Percentiles rank a stretch among this genome's conserved stretches.
phyloP scores from a whole-genome alignment of 441 rosid species.

The Aquilaria agallochum region DNA sequence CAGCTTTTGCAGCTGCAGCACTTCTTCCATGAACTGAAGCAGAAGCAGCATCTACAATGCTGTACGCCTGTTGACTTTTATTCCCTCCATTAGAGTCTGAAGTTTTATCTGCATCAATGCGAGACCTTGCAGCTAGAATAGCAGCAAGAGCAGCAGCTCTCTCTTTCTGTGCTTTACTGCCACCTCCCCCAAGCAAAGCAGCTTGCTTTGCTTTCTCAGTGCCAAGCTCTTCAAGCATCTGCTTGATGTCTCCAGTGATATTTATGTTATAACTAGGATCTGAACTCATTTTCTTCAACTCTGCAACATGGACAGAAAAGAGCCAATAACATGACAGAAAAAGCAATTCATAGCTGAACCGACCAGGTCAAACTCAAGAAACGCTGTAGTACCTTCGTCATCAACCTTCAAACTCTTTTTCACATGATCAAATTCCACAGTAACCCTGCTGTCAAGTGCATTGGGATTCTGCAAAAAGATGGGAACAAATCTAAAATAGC shows the following conservation, averaged over 20 bases:
- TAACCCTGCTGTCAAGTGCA: slow-evolving; percentile 57
- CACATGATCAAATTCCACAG: slow-evolving; percentile 88
- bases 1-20: slow-evolving; percentile 90
- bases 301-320: slow-evolving; percentile 30
- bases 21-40: slow-evolving; percentile 96
- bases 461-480: slow-evolving; percentile 66
- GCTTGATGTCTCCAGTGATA: slow-evolving; percentile 77
- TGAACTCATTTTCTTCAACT: slow-evolving; percentile 57
- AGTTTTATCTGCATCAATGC: slow-evolving; percentile 56
- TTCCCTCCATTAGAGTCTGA: slow-evolving; percentile 48
- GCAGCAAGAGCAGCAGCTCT: slow-evolving; percentile 91
- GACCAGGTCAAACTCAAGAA: slow-evolving; percentile 2
- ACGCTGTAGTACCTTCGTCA: slow-evolving; percentile 62
- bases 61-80: slow-evolving; percentile 46
- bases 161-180: slow-evolving; percentile 89
- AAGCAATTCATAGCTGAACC: slow-evolving; percentile 10
- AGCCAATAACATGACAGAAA: slow-evolving; percentile 9
- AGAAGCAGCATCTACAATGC: slow-evolving; percentile 96
- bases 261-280: slow-evolving; percentile 84
- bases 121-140: slow-evolving; percentile 82
- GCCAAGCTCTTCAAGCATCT: slow-evolving; percentile 87
- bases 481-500: slow-evolving; percentile 8
- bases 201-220: slow-evolving; percentile 84
- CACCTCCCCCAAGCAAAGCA: slow-evolving; percentile 95
- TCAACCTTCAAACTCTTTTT: slow-evolving; percentile 71